Base-by-base conservation (phyloP, 1,284 basidiomycete species). In the Cryptococcus sp. region DNA sequence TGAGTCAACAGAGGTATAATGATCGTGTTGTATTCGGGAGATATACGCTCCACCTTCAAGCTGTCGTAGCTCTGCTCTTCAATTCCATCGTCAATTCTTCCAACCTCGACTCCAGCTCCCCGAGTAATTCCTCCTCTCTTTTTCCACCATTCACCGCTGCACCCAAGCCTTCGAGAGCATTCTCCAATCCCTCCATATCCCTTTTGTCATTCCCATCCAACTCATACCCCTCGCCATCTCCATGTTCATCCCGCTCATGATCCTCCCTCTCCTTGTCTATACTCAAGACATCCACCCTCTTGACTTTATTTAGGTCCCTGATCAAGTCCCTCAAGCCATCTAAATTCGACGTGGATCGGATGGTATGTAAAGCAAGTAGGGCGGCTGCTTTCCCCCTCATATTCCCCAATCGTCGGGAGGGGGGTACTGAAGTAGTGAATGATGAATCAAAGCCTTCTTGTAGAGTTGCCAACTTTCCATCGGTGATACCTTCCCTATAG, bases 321-420 rank as follows among this genome's bases (percentile, higher is more conserved):
- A 51, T 81, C 81, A 82, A 53, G 83, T 80, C 59, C 80, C 80
- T 62, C 74, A 4, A 84, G 85, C 60, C 82, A 81, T 0, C 79
- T 68, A 2, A 85, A 74, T 23, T 19, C 14, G 54, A 37, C 18
- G 47, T 11, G 0, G 53, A 47, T 21, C 53, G 21, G 11, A 57
- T 45, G 21, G 50, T 43, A 7, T 56, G 48, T 24, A 62, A 56
- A 4, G 64, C 46, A 10, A 73, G 59, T 1, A 80, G 60, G 4
- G 73, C 72, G 0, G 74, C 66, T 0, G 77, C 69, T 44, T 72
- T 62, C 7, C 79, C 80, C 5, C 78, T 67, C 11, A 81, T 57
- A 7, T 54, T 34, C 18, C 80, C 80, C 1, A 80, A 55, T 14
- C 66, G 55, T 9, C 77, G 66, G 2, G 78, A 76, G 19, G 71